A percentile compares a stretch with the other conserved stretches of the same genome.
Evolutionary conservation across 805 yeast species (phyloP).

Genomic region (Saccharomycopsis lassenensis): DNA sequence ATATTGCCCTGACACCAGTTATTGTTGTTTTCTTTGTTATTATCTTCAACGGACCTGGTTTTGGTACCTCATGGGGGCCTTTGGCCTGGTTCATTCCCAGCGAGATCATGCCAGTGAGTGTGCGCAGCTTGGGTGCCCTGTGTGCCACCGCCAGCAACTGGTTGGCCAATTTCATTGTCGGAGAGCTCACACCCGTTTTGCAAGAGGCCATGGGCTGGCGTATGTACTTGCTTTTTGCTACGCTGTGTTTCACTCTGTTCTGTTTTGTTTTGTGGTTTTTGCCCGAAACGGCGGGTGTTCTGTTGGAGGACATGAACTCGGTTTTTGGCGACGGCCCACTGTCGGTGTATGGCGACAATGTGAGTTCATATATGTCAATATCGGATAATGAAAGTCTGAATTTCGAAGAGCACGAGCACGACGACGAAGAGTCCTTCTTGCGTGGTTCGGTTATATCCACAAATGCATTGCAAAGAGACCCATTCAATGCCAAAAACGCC

Average conservation of each 20-base stretch:
- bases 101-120: slow-evolving; percentile 75
- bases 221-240: slow-evolving; percentile 71
- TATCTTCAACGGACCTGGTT: slow-evolving; percentile 63
- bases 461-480: slow-evolving; percentile 16
- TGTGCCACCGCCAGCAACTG: slow-evolving; percentile 87
- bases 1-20: slow-evolving; percentile 45
- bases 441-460: slow-evolving; percentile 10
- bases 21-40: slow-evolving; percentile 69
- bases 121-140: slow-evolving; percentile 85
- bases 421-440: slow-evolving; percentile 13
- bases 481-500: slow-evolving; percentile 7
- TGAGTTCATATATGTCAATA: slow-evolving; percentile 20
- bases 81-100: slow-evolving; percentile 84
- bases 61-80: slow-evolving; percentile 92
- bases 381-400: slow-evolving; percentile 13
- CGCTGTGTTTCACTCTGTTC: slow-evolving; percentile 64
- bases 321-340: slow-evolving; percentile 61
- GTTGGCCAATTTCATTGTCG: slow-evolving; percentile 87
- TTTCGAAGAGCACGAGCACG: slow-evolving; percentile 2
- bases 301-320: slow-evolving; percentile 85
- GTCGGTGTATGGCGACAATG: slow-evolving; percentile 25
- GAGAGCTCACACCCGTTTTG: slow-evolving; percentile 81
- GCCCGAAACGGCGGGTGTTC: slow-evolving; percentile 87
- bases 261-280: slow-evolving; percentile 60
- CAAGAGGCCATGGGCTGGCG: slow-evolving; percentile 71